phyloP scores from a whole-genome alignment of 352 stramenopile genomes.

The Pythium oligandrum region DNA sequence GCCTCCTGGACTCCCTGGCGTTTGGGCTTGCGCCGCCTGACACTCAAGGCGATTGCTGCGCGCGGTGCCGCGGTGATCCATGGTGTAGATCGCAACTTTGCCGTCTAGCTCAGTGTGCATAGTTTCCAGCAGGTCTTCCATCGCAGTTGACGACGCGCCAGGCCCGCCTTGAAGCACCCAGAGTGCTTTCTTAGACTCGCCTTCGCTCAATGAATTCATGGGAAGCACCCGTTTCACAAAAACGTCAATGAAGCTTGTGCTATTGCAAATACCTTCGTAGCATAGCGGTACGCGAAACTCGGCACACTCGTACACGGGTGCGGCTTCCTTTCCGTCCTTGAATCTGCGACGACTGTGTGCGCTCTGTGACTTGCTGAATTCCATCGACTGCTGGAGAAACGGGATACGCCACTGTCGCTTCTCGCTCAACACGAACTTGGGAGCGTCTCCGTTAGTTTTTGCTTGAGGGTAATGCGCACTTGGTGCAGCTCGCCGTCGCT shows the following conservation, averaged over 20 bases:
- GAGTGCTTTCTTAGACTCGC: slow-evolving; percentile 30
- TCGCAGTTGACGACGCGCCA: slow-evolving; percentile 62
- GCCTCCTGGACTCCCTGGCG: slow-evolving; percentile 44
- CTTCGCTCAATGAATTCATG: background rate
- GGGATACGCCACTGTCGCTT: background rate
- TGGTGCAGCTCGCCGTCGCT: slow-evolving; percentile 11
- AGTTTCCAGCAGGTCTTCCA: slow-evolving; percentile 57
- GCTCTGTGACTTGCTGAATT: background rate
- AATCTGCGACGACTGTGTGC: no score
- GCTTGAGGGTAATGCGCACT: slow-evolving; percentile 5
- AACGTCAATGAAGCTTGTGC: slow-evolving; percentile 20
- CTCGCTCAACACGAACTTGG: no score
- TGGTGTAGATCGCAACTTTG: slow-evolving; percentile 58
- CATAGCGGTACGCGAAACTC: slow-evolving; percentile 27
- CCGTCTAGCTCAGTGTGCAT: slow-evolving; percentile 47
- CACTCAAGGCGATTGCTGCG: slow-evolving; percentile 56
- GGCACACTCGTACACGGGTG: slow-evolving; percentile 22
- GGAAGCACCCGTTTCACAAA: slow-evolving; percentile 53
- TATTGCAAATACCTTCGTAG: slow-evolving; percentile 25
- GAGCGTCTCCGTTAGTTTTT: slow-evolving; percentile 1
- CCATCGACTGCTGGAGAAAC: slow-evolving; percentile 21
- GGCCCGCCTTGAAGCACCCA: slow-evolving; percentile 72
- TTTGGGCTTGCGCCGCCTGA: slow-evolving; percentile 40
- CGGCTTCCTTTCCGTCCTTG: no score
- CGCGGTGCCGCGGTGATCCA: slow-evolving; percentile 62